phyloP scores from a whole-genome alignment of 352 stramenopile species.

The Elongisporangium anandrum region DNA sequence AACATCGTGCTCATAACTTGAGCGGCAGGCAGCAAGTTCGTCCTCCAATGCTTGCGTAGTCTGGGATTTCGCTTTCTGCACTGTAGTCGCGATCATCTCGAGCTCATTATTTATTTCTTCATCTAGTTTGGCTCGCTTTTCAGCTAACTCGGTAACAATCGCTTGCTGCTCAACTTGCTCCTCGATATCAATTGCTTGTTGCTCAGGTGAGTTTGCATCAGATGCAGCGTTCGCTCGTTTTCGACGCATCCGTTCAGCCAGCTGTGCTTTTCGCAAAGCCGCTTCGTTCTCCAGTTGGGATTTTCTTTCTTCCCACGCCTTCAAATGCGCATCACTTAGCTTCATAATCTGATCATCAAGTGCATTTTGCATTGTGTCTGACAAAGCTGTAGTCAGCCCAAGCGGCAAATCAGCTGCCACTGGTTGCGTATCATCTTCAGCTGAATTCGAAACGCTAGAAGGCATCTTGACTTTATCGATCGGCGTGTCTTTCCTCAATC shows the following conservation, averaged over 20 bases:
- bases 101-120: conserved; percentile 10
- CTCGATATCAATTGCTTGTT: conserved; percentile 12
- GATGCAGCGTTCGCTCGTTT: conserved; percentile 15
- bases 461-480: neutral
- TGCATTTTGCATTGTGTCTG: conserved; percentile 1
- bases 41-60: conserved; percentile 15
- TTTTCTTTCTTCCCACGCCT: conserved; percentile 24
- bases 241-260: conserved; percentile 26
- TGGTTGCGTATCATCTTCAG: neutral
- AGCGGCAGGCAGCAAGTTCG: conserved; percentile 12
- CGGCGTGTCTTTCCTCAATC: neutral
- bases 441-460: neutral
- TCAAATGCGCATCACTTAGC: conserved; percentile 27
- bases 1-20: conserved; percentile 13
- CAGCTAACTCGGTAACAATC: conserved; percentile 15
- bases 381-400: neutral
- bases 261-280: conserved; percentile 18
- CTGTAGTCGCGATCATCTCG: conserved; percentile 6
- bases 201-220: neutral
- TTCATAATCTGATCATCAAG: conserved; percentile 18
- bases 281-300: conserved; percentile 25
- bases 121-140: conserved; percentile 9
- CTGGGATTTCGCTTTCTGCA: conserved; percentile 11
- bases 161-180: conserved; percentile 7
- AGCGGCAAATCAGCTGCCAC: neutral